Base-by-base conservation (phyloP, 768 basidiomycete genomes). In the Psilocybe tampanensis region DNA sequence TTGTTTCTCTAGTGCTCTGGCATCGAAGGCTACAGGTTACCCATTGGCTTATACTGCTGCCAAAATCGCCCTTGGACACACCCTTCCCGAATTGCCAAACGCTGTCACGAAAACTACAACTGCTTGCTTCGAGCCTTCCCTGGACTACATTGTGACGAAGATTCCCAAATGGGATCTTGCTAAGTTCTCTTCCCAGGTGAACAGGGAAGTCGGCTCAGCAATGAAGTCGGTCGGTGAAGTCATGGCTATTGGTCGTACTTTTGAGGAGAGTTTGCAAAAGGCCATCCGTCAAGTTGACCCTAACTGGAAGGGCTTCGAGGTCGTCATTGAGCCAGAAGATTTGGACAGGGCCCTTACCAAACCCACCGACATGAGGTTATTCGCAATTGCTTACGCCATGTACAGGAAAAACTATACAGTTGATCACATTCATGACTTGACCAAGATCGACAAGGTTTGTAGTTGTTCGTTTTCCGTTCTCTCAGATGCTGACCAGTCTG, bases 211-310 rank as follows among this genome's bases (percentile, higher is more conserved):
- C 52, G 97, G 96, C 22, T 98, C 95, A 2, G 86, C 96, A 17
- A 98, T 99, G 97, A 99, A 99, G 75, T 95, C 93, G 15, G 97
- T 99, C 53, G 97, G 97, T 53, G 97, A 99, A 73, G 96, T 99
- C 68, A 99, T 99, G 97, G 96, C 96, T 63, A 98, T 99, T 65
- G 97, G 97, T 34, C 90, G 97, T 63, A 99, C 97, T 1, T 99
- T 98, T 65, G 97, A 99, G 74, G 97, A 99, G 72, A 94, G 92
- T 67, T 80, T 99, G 68, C 97, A 98, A 72, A 99, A 99, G 75
- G 97, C 97, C 47, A 91, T 99, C 59, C 90, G 97, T 60, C 94
- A 97, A 78, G 91, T 98, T 34, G 96, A 98, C 72, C 97, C 97
- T 24, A 85, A 92, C 26, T 99, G 93, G 86, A 86, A 90, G 69